Evolutionary conservation across 192 early-diverging fungal species (phyloP).

Genomic region (Coemansia sp.): DNA sequence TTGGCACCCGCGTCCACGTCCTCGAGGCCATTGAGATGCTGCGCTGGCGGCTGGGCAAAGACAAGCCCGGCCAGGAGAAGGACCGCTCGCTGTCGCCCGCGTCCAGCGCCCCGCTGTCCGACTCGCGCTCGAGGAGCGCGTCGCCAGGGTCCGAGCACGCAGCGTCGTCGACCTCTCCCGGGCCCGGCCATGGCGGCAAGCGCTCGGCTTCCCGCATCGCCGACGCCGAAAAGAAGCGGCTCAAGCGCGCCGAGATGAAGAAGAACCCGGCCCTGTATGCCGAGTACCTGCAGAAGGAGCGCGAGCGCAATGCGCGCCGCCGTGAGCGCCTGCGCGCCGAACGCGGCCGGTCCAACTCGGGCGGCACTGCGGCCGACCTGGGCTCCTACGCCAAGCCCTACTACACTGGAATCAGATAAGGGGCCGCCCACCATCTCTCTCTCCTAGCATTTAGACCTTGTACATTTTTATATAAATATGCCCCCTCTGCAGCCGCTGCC

Average conservation of each 20-base stretch:
- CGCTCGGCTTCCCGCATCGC: conserved; percentile 55
- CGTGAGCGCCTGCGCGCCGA: conserved; percentile 52
- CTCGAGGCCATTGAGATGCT: conserved; percentile 56
- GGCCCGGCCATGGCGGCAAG: conserved; percentile 21
- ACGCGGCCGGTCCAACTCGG: conserved; percentile 48
- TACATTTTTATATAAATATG: too few relatives aligned
- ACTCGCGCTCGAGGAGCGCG: not conserved
- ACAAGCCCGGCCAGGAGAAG: conserved; percentile 1
- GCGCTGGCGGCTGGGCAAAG: conserved; percentile 34
- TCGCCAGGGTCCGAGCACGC: not conserved
- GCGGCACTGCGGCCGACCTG: conserved; percentile 18
- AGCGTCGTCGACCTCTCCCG: conserved; percentile 21
- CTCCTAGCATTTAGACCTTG: too few relatives aligned
- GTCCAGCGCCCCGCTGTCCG: not conserved
- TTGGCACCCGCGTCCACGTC: conserved; percentile 52
- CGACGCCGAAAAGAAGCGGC: conserved; percentile 57
- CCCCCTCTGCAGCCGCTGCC: not conserved
- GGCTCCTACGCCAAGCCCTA: conserved; percentile 2
- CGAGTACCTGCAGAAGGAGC: conserved; percentile 57
- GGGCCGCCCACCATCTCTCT: too few relatives aligned
- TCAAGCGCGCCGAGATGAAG: conserved; percentile 57
- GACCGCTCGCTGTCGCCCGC: not conserved
- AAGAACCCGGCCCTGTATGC: conserved; percentile 52
- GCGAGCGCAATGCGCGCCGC: conserved; percentile 56
- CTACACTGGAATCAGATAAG: conserved; percentile 6